Evolutionary conservation across 768 basidiomycete species (phyloP), one percentile per base, ranked within the genome.

Genomic region (Trametes villosa): DNA sequence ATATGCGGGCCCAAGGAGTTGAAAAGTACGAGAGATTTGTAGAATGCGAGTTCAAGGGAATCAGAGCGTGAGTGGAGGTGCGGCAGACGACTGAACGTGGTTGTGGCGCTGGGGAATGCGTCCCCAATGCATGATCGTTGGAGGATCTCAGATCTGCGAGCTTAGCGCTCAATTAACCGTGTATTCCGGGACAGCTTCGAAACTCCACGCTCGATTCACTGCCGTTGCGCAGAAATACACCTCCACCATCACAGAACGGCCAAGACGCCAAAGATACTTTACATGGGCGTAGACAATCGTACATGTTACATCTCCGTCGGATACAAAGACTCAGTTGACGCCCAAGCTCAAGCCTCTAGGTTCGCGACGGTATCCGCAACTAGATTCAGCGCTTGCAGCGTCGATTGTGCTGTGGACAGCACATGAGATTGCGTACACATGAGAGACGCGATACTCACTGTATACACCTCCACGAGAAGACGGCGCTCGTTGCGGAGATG

Each of bases 311-410:
- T 38, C n/a, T n/a, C n/a, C n/a, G n/a, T n/a, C n/a, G n/a, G n/a
- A n/a, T n/a, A n/a, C n/a, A n/a, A n/a, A n/a, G n/a, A n/a, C n/a
- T n/a, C n/a, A n/a, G n/a, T n/a, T n/a, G n/a, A n/a, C n/a, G n/a
- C n/a, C n/a, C n/a, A n/a, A n/a, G n/a, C n/a, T 42, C 31, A 59
- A 2, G 47, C 38, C 44, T 63, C 62, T 26, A 63, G 27, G 11
- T 34, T 59, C 5, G 81, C 83, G 4, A 86, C 83, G 63, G 83
- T 84, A 63, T 83, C 77, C 0, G 82, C 78, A 9, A 87, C 80
- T 26, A 80, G 71, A 31, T 81, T 65, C 68, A 87, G 83, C 7
- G 80, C 79, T 26, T 69, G 65, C 60, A 86, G 69, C 3, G 81
- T 79, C 7, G 85, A 84, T 58, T 76, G 73, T 17, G 65, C 79